These are phyloP conservation scores for Trichoderma erinaceum DNA, from an alignment of 495 filamentous ascomycete genomes.

Conservation along the genomic window DNA sequence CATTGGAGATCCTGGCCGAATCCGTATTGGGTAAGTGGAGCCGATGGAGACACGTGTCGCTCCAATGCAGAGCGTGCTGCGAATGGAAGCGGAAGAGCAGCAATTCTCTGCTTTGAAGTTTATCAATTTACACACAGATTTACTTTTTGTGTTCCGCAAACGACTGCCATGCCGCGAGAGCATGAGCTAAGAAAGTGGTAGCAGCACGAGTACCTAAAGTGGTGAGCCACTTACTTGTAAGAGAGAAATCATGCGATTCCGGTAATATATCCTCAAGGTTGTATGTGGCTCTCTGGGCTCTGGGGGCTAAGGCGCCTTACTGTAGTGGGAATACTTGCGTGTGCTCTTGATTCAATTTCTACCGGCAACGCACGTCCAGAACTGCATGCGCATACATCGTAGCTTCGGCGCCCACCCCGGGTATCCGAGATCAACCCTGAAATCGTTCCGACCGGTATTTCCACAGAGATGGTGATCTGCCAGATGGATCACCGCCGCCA, in stretches of 20 bases:
- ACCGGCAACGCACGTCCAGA: background rate
- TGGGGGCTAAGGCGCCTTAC: too few relatives aligned
- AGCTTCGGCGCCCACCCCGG: background rate
- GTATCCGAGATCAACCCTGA: background rate
- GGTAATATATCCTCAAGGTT: too few relatives aligned
- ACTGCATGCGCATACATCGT: background rate
- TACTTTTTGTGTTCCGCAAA: too few relatives aligned
- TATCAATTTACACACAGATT: too few relatives aligned
- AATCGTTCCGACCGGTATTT: background rate
- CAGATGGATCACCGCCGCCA: background rate
- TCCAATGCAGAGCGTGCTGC: background rate
- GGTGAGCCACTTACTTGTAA: too few relatives aligned
- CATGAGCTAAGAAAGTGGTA: too few relatives aligned
- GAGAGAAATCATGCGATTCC: too few relatives aligned
- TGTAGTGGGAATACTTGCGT: too few relatives aligned
- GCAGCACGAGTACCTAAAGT: too few relatives aligned
- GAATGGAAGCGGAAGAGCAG: background rate
- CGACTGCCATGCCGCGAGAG: too few relatives aligned
- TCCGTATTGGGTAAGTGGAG: conserved; percentile 10
- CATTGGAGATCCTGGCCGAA: conserved; percentile 14
- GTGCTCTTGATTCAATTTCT: background rate
- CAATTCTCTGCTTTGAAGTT: background rate
- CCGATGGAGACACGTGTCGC: background rate
- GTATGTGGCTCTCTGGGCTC: too few relatives aligned
- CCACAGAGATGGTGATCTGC: conserved; percentile 4